These are phyloP conservation scores for Raffaelea deltoideospora DNA, from an alignment of 2,329 filamentous ascomycete species.

Conservation along the genomic window DNA sequence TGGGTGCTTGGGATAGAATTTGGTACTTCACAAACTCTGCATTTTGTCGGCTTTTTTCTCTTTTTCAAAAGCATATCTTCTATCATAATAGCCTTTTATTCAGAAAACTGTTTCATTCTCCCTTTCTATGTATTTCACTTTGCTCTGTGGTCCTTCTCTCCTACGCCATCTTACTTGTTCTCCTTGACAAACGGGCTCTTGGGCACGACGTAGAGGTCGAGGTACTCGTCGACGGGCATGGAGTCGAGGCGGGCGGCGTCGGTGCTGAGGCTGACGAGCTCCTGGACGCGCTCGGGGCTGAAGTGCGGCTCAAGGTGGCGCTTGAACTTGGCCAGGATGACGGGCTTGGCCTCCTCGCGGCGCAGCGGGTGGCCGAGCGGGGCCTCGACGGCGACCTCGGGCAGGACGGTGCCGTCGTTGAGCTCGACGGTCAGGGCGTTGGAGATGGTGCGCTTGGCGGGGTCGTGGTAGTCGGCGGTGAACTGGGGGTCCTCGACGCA, in stretches of 20 bases:
- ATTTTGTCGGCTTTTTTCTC: background rate
- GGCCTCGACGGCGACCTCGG: slow-evolving; percentile 85
- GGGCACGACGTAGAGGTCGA: slow-evolving; percentile 62
- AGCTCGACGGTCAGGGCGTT: slow-evolving; percentile 92
- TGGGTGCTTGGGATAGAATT: background rate
- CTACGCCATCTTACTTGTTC: slow-evolving; percentile 6
- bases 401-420: slow-evolving; percentile 82
- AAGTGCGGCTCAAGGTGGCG: slow-evolving; percentile 80
- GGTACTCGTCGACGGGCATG: slow-evolving; percentile 81
- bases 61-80: too few relatives aligned
- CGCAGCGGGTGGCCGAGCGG: slow-evolving; percentile 84
- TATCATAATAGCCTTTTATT: too few relatives aligned
- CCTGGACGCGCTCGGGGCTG: slow-evolving; percentile 57
- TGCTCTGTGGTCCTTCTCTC: background rate
- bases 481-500: slow-evolving; percentile 95
- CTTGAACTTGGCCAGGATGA: slow-evolving; percentile 92
- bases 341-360: slow-evolving; percentile 92
- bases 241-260: slow-evolving; percentile 61
- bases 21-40: background rate
- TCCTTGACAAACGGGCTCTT: slow-evolving; percentile 39
- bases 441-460: slow-evolving; percentile 83
- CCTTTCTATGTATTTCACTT: background rate
- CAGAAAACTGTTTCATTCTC: too few relatives aligned
- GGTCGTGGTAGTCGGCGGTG: slow-evolving; percentile 91
- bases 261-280: slow-evolving; percentile 67